Conservation (phyloP, 1,284 basidiomycete genomes). For the Ceratorhiza oryzae-sativae region DNA sequence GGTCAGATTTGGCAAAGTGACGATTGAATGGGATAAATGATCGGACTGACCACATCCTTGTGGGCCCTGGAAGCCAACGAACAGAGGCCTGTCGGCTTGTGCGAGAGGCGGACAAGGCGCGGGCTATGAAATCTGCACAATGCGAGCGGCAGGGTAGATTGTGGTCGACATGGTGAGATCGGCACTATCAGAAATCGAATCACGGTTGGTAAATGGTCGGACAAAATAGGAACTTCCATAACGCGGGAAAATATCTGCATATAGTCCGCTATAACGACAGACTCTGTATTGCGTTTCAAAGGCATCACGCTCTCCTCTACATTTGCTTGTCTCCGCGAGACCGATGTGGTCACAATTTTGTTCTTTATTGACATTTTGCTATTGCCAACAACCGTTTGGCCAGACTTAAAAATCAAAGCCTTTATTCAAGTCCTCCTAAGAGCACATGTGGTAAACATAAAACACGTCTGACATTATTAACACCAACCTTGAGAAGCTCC, state of each 20-base stretch:
- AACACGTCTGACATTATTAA: too few species aligned
- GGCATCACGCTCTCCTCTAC: too few species aligned
- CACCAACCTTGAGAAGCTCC: constrained; percentile 64
- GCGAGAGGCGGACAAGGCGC: constrained; percentile 23
- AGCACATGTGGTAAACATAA: too few species aligned
- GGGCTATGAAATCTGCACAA: constrained; percentile 27
- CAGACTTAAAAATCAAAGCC: constrained; percentile 73
- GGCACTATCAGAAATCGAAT: constrained; percentile 2
- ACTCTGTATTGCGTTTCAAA: too few species aligned
- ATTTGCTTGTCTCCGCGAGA: too few species aligned
- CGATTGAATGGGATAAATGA: constrained; percentile 46
- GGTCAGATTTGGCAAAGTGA: neutral
- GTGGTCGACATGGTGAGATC: constrained; percentile 10
- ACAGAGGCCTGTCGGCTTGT: constrained; percentile 56
- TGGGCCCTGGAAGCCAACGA: constrained; percentile 85
- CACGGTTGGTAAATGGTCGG: neutral
- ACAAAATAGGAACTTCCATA: neutral
- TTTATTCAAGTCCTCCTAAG: constrained; percentile 78
- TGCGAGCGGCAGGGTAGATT: constrained; percentile 30
- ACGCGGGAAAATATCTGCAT: too few species aligned
- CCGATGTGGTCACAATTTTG: too few species aligned
- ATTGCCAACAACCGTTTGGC: too few species aligned
- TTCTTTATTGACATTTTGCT: neutral
- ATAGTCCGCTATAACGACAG: too few species aligned
- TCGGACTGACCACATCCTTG: constrained; percentile 83